These are phyloP conservation scores for Wickerhamiella slavikovae DNA, from an alignment of 805 yeast species.

Conservation along the genomic window DNA sequence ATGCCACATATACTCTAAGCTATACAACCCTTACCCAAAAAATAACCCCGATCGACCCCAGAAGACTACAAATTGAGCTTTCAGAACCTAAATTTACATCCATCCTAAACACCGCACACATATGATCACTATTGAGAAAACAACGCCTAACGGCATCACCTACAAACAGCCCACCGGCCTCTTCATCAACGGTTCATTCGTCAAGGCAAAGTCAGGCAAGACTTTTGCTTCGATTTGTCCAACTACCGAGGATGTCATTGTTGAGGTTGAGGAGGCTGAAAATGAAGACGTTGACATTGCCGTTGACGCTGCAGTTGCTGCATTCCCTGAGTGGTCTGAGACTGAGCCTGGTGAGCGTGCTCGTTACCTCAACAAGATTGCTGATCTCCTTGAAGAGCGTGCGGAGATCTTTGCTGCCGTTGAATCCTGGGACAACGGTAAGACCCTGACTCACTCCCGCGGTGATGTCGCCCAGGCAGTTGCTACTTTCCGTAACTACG, in stretches of 20 bases:
- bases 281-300: constrained; percentile 69
- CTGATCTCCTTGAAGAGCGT: constrained; percentile 55
- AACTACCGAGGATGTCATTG: constrained; percentile 50
- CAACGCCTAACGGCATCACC: constrained; percentile 26
- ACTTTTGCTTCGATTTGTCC: constrained; percentile 48
- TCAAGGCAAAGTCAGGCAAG: constrained; percentile 31
- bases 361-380: constrained; percentile 42
- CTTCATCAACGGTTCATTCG: constrained; percentile 50
- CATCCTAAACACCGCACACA: too few relatives aligned
- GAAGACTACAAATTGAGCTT: too few relatives aligned
- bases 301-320: constrained; percentile 64
- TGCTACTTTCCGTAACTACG: constrained; percentile 59
- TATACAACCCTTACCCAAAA: too few relatives aligned
- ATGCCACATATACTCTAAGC: too few relatives aligned
- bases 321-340: constrained; percentile 57
- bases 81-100: too few relatives aligned
- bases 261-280: constrained; percentile 52
- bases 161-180: constrained; percentile 70
- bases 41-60: too few relatives aligned
- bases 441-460: constrained; percentile 42
- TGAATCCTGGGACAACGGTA: constrained; percentile 82
- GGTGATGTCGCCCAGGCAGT: constrained; percentile 59
- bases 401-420: constrained; percentile 54
- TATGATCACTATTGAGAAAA: constrained; percentile 6
- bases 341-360: constrained; percentile 53